phyloP scores from a whole-genome alignment of 257 asterid species.

The Jasminum sambac region DNA sequence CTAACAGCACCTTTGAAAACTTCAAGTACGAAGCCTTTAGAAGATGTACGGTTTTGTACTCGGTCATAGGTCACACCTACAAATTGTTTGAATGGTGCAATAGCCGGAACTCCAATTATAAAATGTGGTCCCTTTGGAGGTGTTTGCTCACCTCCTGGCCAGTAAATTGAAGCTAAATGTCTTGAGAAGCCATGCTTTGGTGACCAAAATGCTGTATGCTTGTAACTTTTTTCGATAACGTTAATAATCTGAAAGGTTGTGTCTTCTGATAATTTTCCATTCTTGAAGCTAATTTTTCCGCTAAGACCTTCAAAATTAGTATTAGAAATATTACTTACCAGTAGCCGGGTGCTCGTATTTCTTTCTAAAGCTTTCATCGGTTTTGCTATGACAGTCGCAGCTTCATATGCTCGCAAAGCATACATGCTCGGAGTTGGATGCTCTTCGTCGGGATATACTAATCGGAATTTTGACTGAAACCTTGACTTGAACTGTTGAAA shows the following conservation, averaged over 20 bases:
- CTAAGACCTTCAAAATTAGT: slow-evolving; percentile 49
- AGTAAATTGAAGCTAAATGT: slow-evolving; percentile 40
- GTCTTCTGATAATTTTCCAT: slow-evolving; percentile 34
- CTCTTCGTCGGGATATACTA: slow-evolving; percentile 46
- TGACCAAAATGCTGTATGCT: slow-evolving; percentile 52
- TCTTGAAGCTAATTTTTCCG: slow-evolving; percentile 52
- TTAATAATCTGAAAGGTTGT: slow-evolving; percentile 46
- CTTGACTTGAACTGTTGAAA: slow-evolving; percentile 34
- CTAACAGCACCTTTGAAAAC: slow-evolving; percentile 58
- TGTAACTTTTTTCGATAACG: slow-evolving; percentile 56
- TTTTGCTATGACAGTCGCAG: slow-evolving; percentile 32
- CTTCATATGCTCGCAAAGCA: slow-evolving; percentile 59
- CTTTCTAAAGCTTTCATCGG: slow-evolving; percentile 25
- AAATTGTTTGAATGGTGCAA: slow-evolving; percentile 50
- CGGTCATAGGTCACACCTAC: slow-evolving; percentile 46
- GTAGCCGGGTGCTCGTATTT: slow-evolving; percentile 13
- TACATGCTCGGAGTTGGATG: slow-evolving; percentile 41
- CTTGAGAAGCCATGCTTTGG: slow-evolving; percentile 39
- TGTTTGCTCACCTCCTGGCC: slow-evolving; percentile 56
- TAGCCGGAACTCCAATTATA: slow-evolving; percentile 56
- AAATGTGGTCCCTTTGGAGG: slow-evolving; percentile 50
- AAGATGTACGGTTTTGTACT: slow-evolving; percentile 26
- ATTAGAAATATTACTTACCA: slow-evolving; percentile 15
- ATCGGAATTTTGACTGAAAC: slow-evolving; percentile 38
- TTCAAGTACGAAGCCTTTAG: slow-evolving; percentile 53